A percentile compares a stretch with the other conserved stretches of the same genome.
phyloP scores from a whole-genome alignment of 371 early-diverging fungal species.

The Mucor indicus region DNA sequence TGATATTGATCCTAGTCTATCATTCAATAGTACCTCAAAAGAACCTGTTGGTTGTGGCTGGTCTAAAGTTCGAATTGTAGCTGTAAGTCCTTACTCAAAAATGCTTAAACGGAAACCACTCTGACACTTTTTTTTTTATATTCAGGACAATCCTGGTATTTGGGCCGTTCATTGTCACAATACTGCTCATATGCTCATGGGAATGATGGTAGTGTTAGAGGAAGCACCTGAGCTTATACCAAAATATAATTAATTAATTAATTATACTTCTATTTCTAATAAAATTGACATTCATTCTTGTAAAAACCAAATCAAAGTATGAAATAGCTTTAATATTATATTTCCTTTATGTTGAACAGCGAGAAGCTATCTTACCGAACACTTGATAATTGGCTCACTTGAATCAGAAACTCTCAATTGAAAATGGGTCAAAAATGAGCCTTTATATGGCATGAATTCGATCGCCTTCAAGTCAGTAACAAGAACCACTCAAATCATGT shows the following conservation, averaged over 20 bases:
- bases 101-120: background rate
- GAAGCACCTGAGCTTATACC: slow-evolving; percentile 33
- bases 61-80: slow-evolving; percentile 38
- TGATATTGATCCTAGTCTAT: slow-evolving; percentile 11
- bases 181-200: slow-evolving; percentile 40
- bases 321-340: too few relatives aligned
- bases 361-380: too few relatives aligned
- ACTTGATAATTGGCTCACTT: too few relatives aligned
- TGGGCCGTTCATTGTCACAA: slow-evolving; percentile 49
- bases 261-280: too few relatives aligned
- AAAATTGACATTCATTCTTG: too few relatives aligned
- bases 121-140: background rate
- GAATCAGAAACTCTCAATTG: slow-evolving; percentile 22
- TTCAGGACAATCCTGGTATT: slow-evolving; percentile 43
- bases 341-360: too few relatives aligned
- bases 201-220: slow-evolving; percentile 43
- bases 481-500: slow-evolving; percentile 29
- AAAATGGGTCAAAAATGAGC: slow-evolving; percentile 35
- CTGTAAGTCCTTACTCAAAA: slow-evolving; percentile 24
- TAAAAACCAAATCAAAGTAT: too few relatives aligned
- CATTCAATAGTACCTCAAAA: slow-evolving; percentile 2
- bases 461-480: slow-evolving; percentile 11
- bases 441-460: slow-evolving; percentile 34
- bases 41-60: slow-evolving; percentile 37
- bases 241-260: background rate